Conservation (phyloP, 176 grass and related monocot species). For the Bromus sterilis region DNA sequence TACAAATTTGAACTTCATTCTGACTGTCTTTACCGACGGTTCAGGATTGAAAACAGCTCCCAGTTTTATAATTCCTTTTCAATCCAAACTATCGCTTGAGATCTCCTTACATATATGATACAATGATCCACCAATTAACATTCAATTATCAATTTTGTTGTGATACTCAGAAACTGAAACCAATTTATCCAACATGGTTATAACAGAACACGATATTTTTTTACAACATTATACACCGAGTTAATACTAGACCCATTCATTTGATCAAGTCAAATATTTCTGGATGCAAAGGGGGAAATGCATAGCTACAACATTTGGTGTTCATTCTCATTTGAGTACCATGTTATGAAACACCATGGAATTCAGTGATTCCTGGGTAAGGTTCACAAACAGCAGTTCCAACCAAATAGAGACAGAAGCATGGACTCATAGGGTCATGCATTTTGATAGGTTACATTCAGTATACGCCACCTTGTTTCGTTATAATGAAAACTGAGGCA, state of each 20-base stretch:
- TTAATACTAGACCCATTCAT: neutral
- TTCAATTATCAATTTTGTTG: neutral
- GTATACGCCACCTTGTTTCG: conserved; percentile 8
- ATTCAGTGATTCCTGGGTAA: neutral
- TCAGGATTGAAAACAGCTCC: neutral
- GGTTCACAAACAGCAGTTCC: neutral
- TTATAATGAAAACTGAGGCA: conserved; percentile 3
- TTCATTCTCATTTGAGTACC: neutral
- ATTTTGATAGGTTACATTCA: conserved; percentile 12
- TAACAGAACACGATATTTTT: neutral
- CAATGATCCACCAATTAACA: neutral
- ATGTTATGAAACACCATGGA: conserved; percentile 2
- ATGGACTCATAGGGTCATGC: conserved; percentile 6
- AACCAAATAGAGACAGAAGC: neutral
- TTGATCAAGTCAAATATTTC: neutral
- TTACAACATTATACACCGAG: neutral
- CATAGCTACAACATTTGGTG: neutral
- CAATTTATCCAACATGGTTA: neutral
- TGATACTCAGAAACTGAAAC: neutral
- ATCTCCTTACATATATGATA: neutral
- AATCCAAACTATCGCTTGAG: neutral
- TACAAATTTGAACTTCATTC: neutral
- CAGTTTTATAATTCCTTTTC: neutral
- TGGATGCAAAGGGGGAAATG: neutral
- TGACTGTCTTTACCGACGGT: neutral